Evolutionary conservation across 305 asterid species (phyloP).

Genomic region (Solanum hybrid): DNA sequence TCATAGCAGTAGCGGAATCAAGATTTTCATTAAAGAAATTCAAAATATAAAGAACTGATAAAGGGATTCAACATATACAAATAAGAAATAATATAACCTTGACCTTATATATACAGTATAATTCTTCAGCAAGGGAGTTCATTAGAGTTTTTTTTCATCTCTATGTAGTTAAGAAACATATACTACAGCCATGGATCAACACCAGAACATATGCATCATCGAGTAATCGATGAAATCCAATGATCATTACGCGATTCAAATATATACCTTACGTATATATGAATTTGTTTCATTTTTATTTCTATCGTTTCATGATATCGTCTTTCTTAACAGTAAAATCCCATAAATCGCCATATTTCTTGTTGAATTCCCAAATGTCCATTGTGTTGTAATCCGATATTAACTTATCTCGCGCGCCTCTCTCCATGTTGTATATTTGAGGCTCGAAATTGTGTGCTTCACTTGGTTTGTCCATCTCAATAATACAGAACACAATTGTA

Average conservation of each 20-base stretch:
- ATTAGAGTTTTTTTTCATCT: neutral
- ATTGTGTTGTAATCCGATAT: conserved; percentile 78
- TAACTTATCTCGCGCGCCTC: conserved; percentile 81
- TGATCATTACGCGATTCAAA: neutral
- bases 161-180: neutral
- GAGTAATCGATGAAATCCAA: neutral
- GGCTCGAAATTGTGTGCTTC: conserved; percentile 91
- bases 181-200: neutral
- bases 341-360: conserved; percentile 81
- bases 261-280: neutral
- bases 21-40: neutral
- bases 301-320: conserved; percentile 54
- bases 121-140: neutral
- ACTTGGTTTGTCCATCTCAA: conserved; percentile 87
- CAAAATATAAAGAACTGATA: neutral
- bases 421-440: conserved; percentile 80
- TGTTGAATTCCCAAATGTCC: conserved; percentile 90
- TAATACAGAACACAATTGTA: conserved; percentile 47
- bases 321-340: conserved; percentile 64
- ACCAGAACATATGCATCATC: neutral
- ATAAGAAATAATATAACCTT: neutral
- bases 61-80: neutral
- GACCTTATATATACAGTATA: neutral
- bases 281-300: neutral
- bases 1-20: neutral